These are phyloP conservation scores for Microbotryum silenes-acaulis DNA, from an alignment of 1,284 basidiomycete species.

Conservation along the genomic window DNA sequence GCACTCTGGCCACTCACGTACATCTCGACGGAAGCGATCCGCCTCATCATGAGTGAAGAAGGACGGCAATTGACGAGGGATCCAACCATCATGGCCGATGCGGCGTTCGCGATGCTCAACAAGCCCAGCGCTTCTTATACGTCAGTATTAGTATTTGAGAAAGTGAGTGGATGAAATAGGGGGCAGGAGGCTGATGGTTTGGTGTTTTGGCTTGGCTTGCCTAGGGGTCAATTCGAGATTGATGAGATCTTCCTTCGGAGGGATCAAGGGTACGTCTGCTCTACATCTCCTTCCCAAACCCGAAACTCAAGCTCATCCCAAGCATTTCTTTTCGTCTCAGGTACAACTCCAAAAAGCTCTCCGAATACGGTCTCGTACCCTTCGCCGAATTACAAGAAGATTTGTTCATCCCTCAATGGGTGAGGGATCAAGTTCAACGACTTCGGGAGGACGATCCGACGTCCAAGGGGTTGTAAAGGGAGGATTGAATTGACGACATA, in stretches of 20 bases:
- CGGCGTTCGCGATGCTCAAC: constrained; percentile 35
- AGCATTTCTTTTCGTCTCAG: constrained; percentile 9
- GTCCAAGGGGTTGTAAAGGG: neutral
- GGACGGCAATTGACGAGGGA: constrained; percentile 32
- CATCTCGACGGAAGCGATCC: constrained; percentile 20
- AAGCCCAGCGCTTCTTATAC: constrained; percentile 27
- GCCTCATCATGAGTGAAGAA: constrained; percentile 24
- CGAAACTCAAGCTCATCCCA: neutral
- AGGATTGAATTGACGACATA: no score
- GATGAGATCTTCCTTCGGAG: constrained; percentile 38
- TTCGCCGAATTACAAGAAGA: constrained; percentile 35
- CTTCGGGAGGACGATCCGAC: constrained; percentile 6
- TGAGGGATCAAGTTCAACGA: constrained; percentile 31
- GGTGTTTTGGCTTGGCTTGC: neutral
- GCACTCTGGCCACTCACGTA: constrained; percentile 18
- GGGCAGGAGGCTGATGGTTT: neutral
- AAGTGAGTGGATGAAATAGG: no score
- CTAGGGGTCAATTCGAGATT: constrained; percentile 34
- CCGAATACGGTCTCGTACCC: constrained; percentile 28
- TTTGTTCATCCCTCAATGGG: constrained; percentile 36
- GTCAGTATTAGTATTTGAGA: constrained; percentile 1
- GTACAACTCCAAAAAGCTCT: constrained; percentile 26
- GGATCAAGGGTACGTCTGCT: constrained; percentile 16
- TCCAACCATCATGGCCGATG: constrained; percentile 37
- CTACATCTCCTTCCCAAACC: neutral